Percentiles rank a stretch among this genome's conserved stretches.
These are phyloP conservation scores for Populus simonii DNA, from an alignment of 345 rosid genomes.

Conservation along the genomic window DNA sequence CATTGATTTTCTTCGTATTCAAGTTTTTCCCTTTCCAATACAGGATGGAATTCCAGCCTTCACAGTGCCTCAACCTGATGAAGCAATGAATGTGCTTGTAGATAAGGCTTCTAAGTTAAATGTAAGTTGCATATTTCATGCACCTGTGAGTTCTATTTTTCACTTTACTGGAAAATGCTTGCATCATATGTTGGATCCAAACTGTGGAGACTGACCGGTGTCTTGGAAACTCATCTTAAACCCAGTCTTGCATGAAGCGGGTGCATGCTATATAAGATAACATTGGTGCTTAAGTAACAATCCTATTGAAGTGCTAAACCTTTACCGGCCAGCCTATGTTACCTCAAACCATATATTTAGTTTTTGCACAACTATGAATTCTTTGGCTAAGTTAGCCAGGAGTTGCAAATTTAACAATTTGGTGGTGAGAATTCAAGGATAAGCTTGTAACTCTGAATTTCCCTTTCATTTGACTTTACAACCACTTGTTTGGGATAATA, in stretches of 20 bases:
- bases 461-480: neutral
- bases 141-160: slow-evolving; percentile 1
- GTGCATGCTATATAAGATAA: neutral
- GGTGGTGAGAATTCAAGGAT: neutral
- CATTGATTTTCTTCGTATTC: neutral
- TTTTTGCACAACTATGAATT: neutral
- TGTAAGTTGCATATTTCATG: slow-evolving; percentile 43
- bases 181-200: slow-evolving; percentile 3
- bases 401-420: neutral
- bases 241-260: neutral
- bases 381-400: neutral
- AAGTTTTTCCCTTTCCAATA: slow-evolving; percentile 7
- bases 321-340: neutral
- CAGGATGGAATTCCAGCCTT: slow-evolving; percentile 83
- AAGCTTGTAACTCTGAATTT: neutral
- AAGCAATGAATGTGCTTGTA: slow-evolving; percentile 91
- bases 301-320: neutral
- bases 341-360: neutral
- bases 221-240: neutral
- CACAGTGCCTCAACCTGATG: slow-evolving; percentile 93
- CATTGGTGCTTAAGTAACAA: neutral
- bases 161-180: neutral
- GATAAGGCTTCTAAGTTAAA: slow-evolving; percentile 64
- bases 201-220: neutral
- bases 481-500: neutral